phyloP scores from a whole-genome alignment of 2,329 filamentous ascomycete species.

The Claviceps sp. region DNA sequence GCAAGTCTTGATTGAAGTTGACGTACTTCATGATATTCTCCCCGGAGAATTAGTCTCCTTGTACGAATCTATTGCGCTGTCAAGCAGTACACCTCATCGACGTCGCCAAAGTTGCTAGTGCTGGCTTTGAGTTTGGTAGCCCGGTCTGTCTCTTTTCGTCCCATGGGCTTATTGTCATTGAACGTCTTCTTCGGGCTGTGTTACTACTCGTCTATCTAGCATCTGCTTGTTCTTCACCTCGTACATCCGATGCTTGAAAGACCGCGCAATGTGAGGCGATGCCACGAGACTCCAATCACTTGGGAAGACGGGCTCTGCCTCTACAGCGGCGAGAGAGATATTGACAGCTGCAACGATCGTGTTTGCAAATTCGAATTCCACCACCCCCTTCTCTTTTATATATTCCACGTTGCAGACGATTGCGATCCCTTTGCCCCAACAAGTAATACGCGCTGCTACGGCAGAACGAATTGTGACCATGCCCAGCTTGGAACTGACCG shows the following conservation, averaged over 20 bases:
- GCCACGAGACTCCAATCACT: neutral
- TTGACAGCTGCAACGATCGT: neutral
- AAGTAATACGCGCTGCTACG: neutral
- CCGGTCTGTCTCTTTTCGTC: neutral
- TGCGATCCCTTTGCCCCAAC: neutral
- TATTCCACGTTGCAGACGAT: neutral
- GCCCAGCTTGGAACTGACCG: slow-evolving; percentile 18
- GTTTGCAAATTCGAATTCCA: neutral
- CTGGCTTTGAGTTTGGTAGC: neutral
- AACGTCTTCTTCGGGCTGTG: neutral
- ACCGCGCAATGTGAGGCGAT: neutral
- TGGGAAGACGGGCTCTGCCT: neutral
- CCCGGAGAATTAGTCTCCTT: neutral
- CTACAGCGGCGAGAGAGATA: neutral
- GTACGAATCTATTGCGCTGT: neutral
- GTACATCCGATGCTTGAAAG: neutral
- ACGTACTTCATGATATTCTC: neutral
- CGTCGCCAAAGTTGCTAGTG: slow-evolving; percentile 1
- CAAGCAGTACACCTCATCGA: neutral
- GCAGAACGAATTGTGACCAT: neutral
- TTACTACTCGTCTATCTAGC: neutral
- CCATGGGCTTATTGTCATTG: neutral
- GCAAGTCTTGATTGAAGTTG: neutral
- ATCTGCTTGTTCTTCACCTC: neutral
- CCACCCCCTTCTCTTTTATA: neutral